phyloP scores from a whole-genome alignment of 1,284 basidiomycete species.

The Ceratobasidium sp. region DNA sequence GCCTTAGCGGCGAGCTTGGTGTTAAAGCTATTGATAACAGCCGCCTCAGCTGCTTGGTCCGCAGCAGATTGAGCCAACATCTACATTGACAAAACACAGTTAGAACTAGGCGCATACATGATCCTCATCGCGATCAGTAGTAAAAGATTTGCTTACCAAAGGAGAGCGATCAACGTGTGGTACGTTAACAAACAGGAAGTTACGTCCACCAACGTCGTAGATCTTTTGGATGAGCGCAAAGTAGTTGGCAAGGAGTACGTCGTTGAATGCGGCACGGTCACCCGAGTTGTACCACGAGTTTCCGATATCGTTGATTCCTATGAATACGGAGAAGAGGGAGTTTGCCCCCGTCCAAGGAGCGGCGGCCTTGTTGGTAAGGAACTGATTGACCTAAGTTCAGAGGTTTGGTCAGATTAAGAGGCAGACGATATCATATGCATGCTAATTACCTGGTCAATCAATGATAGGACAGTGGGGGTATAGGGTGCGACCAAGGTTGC shows the following conservation, averaged over 20 bases:
- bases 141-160: constrained; percentile 35
- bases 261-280: constrained; percentile 43
- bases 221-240: constrained; percentile 30
- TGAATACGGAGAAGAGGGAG: constrained; percentile 45
- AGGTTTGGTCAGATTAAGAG: too few relatives aligned
- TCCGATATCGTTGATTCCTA: constrained; percentile 44
- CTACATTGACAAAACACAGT: constrained; percentile 1
- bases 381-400: too few relatives aligned
- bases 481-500: constrained; percentile 71
- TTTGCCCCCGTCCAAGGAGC: constrained; percentile 46
- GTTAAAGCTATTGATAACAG: constrained; percentile 48
- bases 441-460: too few relatives aligned
- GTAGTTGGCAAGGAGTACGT: constrained; percentile 38
- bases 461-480: constrained; percentile 68
- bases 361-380: too few relatives aligned
- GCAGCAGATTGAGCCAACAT: constrained; percentile 40
- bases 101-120: constrained; percentile 12
- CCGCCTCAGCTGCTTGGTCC: constrained; percentile 36
- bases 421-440: too few relatives aligned
- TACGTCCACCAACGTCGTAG: constrained; percentile 33
- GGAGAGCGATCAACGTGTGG: constrained; percentile 46
- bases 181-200: constrained; percentile 43
- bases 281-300: constrained; percentile 34
- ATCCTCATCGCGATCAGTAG: not conserved
- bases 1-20: constrained; percentile 45